Conservation (phyloP, 1,139 yeast genomes). For the Pichia inconspicua region DNA sequence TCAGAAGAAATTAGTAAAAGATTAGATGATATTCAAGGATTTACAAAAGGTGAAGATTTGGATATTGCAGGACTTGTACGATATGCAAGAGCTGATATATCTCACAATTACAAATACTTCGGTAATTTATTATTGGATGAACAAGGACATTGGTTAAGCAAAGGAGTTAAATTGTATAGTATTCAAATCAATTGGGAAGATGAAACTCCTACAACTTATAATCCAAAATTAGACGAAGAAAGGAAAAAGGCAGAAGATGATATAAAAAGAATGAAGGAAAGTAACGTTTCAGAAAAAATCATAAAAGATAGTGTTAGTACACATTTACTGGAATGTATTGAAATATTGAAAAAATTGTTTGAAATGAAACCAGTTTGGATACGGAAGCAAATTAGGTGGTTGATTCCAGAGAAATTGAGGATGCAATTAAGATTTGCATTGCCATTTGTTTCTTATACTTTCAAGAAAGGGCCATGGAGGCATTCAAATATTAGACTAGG, state of each 20-base stretch:
- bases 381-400: conserved; percentile 60
- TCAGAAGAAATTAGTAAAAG: conserved; percentile 38
- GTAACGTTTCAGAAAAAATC: conserved; percentile 16
- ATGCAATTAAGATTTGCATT: conserved; percentile 62
- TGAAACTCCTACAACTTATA: conserved; percentile 40
- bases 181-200: conserved; percentile 39
- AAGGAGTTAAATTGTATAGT: conserved; percentile 40
- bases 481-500: conserved; percentile 80
- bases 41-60: conserved; percentile 37
- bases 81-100: conserved; percentile 67
- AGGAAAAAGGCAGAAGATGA: conserved; percentile 29
- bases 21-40: conserved; percentile 21
- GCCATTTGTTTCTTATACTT: conserved; percentile 75
- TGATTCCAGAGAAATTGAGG: conserved; percentile 46
- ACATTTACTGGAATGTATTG: conserved; percentile 41
- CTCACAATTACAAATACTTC: conserved; percentile 60
- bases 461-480: conserved; percentile 92
- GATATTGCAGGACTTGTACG: conserved; percentile 85
- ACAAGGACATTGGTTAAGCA: conserved; percentile 46
- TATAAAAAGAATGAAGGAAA: conserved; percentile 23
- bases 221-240: conserved; percentile 33
- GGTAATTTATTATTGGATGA: conserved; percentile 35
- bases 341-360: conserved; percentile 47
- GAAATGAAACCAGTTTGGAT: conserved; percentile 79
- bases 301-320: conserved; percentile 21